Evolutionary conservation across 345 rosid species (phyloP).

Genomic region (Citrus inodora): DNA sequence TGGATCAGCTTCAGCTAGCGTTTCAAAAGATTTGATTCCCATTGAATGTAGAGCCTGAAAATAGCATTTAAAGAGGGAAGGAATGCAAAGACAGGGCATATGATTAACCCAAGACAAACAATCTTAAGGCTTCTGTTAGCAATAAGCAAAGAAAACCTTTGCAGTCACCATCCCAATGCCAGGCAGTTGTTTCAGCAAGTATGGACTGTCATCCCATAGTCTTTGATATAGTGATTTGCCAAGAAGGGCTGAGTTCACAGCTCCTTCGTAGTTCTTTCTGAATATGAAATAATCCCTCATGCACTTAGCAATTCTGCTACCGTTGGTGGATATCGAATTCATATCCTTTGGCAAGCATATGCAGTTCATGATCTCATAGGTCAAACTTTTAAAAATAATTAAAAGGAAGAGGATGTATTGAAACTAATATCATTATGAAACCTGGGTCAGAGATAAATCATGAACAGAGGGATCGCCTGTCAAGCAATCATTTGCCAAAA

Average conservation of each 20-base stretch:
- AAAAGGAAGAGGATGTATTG: not conserved
- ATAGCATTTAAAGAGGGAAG: slow-evolving; percentile 16
- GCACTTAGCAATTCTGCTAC: slow-evolving; percentile 87
- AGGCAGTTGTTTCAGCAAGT: slow-evolving; percentile 48
- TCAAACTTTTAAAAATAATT: slow-evolving; percentile 16
- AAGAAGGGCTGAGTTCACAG: slow-evolving; percentile 60
- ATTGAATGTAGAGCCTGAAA: slow-evolving; percentile 80
- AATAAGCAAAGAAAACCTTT: not conserved
- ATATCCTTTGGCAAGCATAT: slow-evolving; percentile 56
- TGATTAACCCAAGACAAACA: not conserved
- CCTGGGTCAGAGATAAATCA: slow-evolving; percentile 93
- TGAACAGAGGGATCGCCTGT: slow-evolving; percentile 91
- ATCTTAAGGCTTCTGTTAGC: not conserved
- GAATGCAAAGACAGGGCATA: not conserved
- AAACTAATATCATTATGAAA: slow-evolving; percentile 17
- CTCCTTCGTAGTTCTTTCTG: slow-evolving; percentile 81
- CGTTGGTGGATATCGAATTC: slow-evolving; percentile 77
- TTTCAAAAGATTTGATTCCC: slow-evolving; percentile 85
- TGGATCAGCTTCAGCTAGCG: slow-evolving; percentile 90
- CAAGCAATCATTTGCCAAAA: slow-evolving; percentile 87
- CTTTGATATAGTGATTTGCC: slow-evolving; percentile 91
- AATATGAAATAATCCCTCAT: slow-evolving; percentile 87
- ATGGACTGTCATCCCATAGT: slow-evolving; percentile 97
- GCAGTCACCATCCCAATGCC: slow-evolving; percentile 5
- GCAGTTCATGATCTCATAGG: slow-evolving; percentile 19